Base-by-base conservation (phyloP, 176 grass and related monocot genomes). In the Triticum monococcum region DNA sequence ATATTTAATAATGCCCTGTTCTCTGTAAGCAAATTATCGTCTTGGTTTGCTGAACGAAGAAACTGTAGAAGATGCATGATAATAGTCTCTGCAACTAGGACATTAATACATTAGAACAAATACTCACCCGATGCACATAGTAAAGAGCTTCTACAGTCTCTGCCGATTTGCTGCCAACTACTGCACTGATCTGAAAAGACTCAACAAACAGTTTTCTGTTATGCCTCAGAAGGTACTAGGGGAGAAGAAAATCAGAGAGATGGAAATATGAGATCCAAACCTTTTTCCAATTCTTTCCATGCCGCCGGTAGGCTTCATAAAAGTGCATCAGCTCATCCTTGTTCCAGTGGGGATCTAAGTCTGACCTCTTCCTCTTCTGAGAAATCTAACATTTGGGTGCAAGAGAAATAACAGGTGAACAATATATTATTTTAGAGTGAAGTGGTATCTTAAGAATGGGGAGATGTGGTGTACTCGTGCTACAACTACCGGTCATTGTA, bases 271-370 rank as follows among this genome's bases (percentile, higher is more conserved):
- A 37, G 50, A 66, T 68, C 17, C 31, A n/a, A 83, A 89, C 91
- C 78, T 88, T 90, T 80, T 93, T 85, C 91, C 88, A 93, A 64
- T 93, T 86, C 85, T 90, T 88, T n/a, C 91, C 91, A 68, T 93
- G 61, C 83, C 8, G 61, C 18, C 60, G 79, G 72, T 93, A 93
- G 79, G 91, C 91, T 68, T 83, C 79, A 88, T 93, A 93, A 68
- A 93, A 93, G 36, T 18, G 6, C 84, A 59, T 67, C 54, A 93
- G 81, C 50, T 93, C 86, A 67, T 93, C 79, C 82, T 88, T 79
- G 86, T 48, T 91, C 92, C 92, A 93, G 64, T 79, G 57, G 17
- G 82, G 68, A 77, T 87, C 89, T n/a, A 86, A 86, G 40, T 88
- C 86, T 57, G 83, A 80, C 71, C 69, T 76, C 83, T 91, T 93